Evolutionary conservation across 2,329 filamentous ascomycete genomes (phyloP), one percentile per base, ranked within the genome.

Genomic region (Hawksworthiomyces lignivorus): DNA sequence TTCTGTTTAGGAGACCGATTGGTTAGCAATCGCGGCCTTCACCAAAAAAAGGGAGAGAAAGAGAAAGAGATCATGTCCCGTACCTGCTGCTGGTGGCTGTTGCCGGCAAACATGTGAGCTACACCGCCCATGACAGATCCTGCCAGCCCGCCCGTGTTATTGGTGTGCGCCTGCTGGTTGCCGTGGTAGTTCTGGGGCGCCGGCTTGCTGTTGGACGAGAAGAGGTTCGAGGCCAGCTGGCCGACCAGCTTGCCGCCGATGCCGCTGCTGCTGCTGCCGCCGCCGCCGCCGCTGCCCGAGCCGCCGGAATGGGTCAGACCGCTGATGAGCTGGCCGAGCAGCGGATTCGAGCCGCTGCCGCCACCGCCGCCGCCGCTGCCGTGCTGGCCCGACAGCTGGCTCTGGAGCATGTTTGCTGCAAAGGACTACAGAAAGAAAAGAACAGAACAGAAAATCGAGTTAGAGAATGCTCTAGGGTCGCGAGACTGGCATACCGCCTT

Each of bases 341-440:
- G 59, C 9, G 66, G 62, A 38, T 58, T 63, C 14, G 64, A 64
- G 47, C 58, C 56, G 40, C 62, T 55, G 20, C 61, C 55, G 29
- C 57, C 50, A 40, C 62, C 54, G 24, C 61, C 55, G 28, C 57
- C 50, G 44, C 63, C 52, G 38, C 54, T 51, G 36, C 59, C 53
- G 50, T 72, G 71, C 41, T 68, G 62, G 40, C 65, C 67, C 30
- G 60, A 55, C 36, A 78, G 62, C 45, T 61, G 59, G 52, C 54
- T 62, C 47, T 63, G 53, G 33, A 82, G 64, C 33, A 74, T 65
- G 54, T 79, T 81, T 59, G 77, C 68, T 11, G 79, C 77, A 56
- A 82, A 71, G 54, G 64, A 71, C 77, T 80, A 51, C 39, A 43
- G 15, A 29, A 35, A 44, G 29, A 45, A 35, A 42, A 50, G 52